These are phyloP conservation scores for Taphrina confusa DNA, from an alignment of 1,139 yeast genomes.

Conservation along the genomic window DNA sequence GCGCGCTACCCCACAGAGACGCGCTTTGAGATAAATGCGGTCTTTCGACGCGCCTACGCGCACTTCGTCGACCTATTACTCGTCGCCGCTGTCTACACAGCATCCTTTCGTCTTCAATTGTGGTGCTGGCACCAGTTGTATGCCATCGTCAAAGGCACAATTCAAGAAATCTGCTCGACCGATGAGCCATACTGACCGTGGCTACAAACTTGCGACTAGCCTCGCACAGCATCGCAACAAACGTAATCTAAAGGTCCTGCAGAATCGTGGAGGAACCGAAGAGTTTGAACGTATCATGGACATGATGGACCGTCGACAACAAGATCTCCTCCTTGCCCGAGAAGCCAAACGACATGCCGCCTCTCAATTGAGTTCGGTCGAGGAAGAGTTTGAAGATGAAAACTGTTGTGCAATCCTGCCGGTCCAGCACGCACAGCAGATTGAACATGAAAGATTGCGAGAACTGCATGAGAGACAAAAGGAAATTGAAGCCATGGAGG, in stretches of 20 bases:
- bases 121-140: background rate
- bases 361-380: conserved; percentile 1
- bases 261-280: conserved; percentile 24
- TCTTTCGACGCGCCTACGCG: conserved; percentile 8
- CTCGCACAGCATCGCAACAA: conserved; percentile 21
- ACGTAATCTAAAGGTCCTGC: conserved; percentile 22
- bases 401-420: conserved; percentile 18
- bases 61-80: background rate
- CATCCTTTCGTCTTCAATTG: conserved; percentile 12
- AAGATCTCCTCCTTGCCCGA: conserved; percentile 12
- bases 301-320: conserved; percentile 21
- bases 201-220: conserved; percentile 13
- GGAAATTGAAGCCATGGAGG: conserved; percentile 23
- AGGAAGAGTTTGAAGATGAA: conserved; percentile 18
- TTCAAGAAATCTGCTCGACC: conserved; percentile 10
- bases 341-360: conserved; percentile 22
- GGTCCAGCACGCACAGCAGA: conserved; percentile 19
- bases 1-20: conserved; percentile 2
- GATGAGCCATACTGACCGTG: conserved; percentile 24
- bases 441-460: conserved; percentile 16
- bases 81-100: background rate
- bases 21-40: conserved; percentile 4
- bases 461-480: conserved; percentile 15
- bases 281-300: conserved; percentile 27
- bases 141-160: conserved; percentile 1